Percentiles rank a stretch among this genome's conserved stretches.
Evolutionary conservation across 129 eudicot species (phyloP).

Genomic region (Erigeron canadensis): DNA sequence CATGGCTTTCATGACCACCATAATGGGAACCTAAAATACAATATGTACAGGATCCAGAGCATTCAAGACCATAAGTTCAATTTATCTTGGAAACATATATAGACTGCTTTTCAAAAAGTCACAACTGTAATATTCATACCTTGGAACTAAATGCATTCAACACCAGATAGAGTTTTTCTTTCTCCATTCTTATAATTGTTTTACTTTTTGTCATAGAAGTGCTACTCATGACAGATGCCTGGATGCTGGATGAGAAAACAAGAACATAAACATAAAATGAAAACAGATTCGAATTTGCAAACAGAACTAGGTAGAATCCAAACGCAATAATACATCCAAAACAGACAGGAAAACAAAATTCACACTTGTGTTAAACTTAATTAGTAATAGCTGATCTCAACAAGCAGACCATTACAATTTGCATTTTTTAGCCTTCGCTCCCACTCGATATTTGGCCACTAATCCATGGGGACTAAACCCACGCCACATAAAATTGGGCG

Average conservation of each 20-base stretch:
- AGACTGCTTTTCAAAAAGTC: not conserved
- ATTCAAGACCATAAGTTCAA: not conserved
- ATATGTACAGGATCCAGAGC: not conserved
- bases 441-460: too few relatives aligned
- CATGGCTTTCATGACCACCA: slow-evolving; percentile 96
- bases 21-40: slow-evolving; percentile 74
- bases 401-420: not conserved
- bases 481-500: too few relatives aligned
- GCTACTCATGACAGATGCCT: slow-evolving; percentile 93
- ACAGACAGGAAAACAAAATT: not conserved
- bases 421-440: too few relatives aligned
- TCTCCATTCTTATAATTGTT: slow-evolving; percentile 77
- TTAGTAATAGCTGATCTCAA: not conserved
- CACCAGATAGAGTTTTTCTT: slow-evolving; percentile 73
- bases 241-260: slow-evolving; percentile 51
- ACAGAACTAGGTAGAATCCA: not conserved
- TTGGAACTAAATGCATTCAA: slow-evolving; percentile 56
- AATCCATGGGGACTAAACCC: too few relatives aligned
- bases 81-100: not conserved
- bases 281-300: not conserved
- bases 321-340: not conserved
- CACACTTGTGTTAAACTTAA: not conserved
- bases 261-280: not conserved
- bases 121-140: slow-evolving; percentile 1
- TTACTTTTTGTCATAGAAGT: slow-evolving; percentile 73